These are phyloP conservation scores for Mucor irregularis DNA, from an alignment of 371 early-diverging fungal genomes.

Conservation along the genomic window DNA sequence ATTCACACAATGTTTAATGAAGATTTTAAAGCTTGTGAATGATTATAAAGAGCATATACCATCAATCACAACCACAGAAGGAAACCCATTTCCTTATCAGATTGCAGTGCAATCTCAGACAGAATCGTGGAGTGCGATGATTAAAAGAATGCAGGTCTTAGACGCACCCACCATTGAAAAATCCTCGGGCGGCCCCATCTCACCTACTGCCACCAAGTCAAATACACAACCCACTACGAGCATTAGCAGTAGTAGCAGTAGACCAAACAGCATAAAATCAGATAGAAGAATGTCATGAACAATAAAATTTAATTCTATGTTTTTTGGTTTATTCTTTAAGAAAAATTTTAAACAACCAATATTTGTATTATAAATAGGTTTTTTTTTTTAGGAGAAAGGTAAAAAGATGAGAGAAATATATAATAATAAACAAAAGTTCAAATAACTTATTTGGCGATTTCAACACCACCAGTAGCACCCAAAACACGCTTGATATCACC, in stretches of 20 bases:
- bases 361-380: constrained; percentile 9
- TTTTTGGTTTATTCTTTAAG: constrained; percentile 5
- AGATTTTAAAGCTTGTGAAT: constrained; percentile 73
- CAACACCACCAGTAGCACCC: constrained; percentile 68
- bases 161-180: constrained; percentile 31
- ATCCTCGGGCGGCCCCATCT: background rate
- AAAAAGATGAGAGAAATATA: background rate
- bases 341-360: constrained; percentile 4
- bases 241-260: background rate
- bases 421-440: background rate
- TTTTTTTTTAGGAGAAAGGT: constrained; percentile 1
- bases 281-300: constrained; percentile 2
- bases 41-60: constrained; percentile 89
- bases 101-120: constrained; percentile 41
- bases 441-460: constrained; percentile 41
- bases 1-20: constrained; percentile 51
- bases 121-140: constrained; percentile 48
- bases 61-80: constrained; percentile 77
- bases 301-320: background rate
- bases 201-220: too few relatives aligned
- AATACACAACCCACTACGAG: background rate
- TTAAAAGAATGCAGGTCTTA: constrained; percentile 42
- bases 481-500: constrained; percentile 73
- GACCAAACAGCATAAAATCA: constrained; percentile 8
- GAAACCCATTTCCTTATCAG: constrained; percentile 88